Evolutionary conservation across 768 basidiomycete genomes (phyloP).

Genomic region (Termitomyces sp.): DNA sequence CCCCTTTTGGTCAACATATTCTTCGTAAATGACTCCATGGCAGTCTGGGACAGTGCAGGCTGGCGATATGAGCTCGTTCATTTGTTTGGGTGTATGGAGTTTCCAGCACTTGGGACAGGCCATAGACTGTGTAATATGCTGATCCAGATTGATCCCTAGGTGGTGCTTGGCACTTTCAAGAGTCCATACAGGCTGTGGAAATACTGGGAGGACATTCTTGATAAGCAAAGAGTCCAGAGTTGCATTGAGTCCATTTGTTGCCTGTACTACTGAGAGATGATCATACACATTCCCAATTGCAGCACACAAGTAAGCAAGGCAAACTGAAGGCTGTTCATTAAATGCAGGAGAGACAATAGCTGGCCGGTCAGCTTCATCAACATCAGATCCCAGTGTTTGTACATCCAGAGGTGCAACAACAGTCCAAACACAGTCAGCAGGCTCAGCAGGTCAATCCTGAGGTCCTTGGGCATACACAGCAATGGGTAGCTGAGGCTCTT

Average conservation of each 20-base stretch:
- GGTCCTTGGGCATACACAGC: neutral
- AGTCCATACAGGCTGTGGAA: neutral
- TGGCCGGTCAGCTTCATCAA: neutral
- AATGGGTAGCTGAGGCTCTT: neutral
- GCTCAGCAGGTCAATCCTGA: neutral
- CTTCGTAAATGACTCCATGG: neutral
- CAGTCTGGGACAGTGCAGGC: neutral
- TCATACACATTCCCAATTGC: neutral
- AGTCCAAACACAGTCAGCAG: neutral
- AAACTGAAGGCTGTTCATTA: neutral
- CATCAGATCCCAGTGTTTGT: neutral
- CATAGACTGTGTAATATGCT: neutral
- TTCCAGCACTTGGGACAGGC: neutral
- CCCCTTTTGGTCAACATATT: neutral
- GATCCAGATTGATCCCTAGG: neutral
- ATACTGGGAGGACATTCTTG: neutral
- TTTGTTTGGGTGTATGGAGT: neutral
- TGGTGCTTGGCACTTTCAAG: neutral
- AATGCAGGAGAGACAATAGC: neutral
- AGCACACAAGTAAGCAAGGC: neutral
- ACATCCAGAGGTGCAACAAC: neutral
- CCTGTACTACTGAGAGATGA: neutral
- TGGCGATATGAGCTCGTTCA: neutral
- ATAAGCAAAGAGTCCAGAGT: neutral
- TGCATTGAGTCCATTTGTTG: neutral